These are phyloP conservation scores for Plasmodium gonderi DNA, from an alignment of 169 alveolate species.

Conservation along the genomic window DNA sequence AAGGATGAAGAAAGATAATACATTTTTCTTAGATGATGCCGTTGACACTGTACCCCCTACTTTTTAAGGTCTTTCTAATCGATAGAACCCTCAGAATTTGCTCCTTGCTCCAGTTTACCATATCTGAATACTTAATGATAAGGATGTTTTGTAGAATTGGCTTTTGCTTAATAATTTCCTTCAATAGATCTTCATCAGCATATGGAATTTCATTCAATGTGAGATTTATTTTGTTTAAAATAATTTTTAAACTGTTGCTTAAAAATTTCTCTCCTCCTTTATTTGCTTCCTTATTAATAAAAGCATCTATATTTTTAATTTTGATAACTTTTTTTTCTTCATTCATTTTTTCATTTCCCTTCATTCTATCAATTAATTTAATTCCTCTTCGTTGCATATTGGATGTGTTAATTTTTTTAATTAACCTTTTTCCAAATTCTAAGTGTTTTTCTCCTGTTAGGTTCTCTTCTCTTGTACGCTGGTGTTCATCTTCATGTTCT, in stretches of 20 bases:
- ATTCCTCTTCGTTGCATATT: conserved; percentile 51
- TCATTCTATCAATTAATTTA: conserved; percentile 29
- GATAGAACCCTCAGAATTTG: conserved; percentile 44
- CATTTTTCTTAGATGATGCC: not conserved
- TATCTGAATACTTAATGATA: conserved; percentile 25
- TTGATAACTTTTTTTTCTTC: not conserved
- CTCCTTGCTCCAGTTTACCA: conserved; percentile 38
- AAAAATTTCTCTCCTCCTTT: not conserved
- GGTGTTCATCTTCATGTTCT: not conserved
- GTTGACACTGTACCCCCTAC: conserved; percentile 6
- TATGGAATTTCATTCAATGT: conserved; percentile 30
- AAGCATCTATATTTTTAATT: conserved; percentile 1
- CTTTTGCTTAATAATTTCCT: conserved; percentile 42
- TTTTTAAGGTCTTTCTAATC: conserved; percentile 25
- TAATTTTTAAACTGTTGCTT: not conserved
- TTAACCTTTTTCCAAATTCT: conserved; percentile 19
- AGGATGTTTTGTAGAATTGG: conserved; percentile 28
- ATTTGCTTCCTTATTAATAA: not conserved
- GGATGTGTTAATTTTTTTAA: conserved; percentile 12
- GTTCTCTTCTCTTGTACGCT: not conserved
- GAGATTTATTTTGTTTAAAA: conserved; percentile 18
- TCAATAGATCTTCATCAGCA: conserved; percentile 50
- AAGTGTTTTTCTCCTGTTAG: not conserved
- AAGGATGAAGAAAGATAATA: not conserved
- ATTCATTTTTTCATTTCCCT: not conserved